A percentile compares a stretch with the other conserved stretches of the same genome.
Evolutionary conservation across 495 filamentous ascomycete species (phyloP).

Genomic region (Podospora conica): DNA sequence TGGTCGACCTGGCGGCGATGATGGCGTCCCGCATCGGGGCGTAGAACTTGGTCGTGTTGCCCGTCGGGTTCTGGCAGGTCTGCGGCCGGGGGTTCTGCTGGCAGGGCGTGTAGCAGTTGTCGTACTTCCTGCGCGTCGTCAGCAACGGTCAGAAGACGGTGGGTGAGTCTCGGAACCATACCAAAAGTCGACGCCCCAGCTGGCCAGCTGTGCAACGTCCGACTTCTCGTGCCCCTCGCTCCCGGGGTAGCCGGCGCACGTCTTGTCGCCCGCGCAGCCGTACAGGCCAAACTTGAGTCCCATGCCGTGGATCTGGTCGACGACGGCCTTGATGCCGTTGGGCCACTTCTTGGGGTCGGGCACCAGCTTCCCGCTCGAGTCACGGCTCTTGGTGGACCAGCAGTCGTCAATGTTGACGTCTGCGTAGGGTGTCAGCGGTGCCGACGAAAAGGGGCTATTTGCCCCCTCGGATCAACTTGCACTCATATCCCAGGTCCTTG

Average conservation of each 20-base stretch:
- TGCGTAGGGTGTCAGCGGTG: not conserved
- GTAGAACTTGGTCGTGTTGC: constrained; percentile 49
- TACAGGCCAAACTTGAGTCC: constrained; percentile 65
- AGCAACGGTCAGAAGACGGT: not conserved
- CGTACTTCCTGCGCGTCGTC: constrained; percentile 48
- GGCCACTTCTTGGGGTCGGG: constrained; percentile 56
- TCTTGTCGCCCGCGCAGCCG: constrained; percentile 52
- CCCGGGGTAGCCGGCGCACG: constrained; percentile 59
- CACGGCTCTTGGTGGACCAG: constrained; percentile 51
- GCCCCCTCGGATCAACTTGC: not conserved
- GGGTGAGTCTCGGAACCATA: not conserved
- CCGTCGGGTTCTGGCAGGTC: constrained; percentile 47
- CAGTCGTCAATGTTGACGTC: constrained; percentile 60
- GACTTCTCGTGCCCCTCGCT: constrained; percentile 54
- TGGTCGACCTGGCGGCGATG: not conserved
- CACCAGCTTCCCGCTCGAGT: constrained; percentile 46
- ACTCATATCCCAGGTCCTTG: constrained; percentile 60
- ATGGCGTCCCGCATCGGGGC: constrained; percentile 53
- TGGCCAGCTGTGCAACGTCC: constrained; percentile 56
- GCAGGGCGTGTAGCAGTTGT: constrained; percentile 51
- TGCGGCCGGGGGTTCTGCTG: constrained; percentile 10
- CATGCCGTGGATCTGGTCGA: constrained; percentile 51
- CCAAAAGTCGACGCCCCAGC: constrained; percentile 62
- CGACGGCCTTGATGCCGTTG: constrained; percentile 53
- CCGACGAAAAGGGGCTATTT: not conserved